Conservation (phyloP, 768 basidiomycete species). For the Trametes meyenii region DNA sequence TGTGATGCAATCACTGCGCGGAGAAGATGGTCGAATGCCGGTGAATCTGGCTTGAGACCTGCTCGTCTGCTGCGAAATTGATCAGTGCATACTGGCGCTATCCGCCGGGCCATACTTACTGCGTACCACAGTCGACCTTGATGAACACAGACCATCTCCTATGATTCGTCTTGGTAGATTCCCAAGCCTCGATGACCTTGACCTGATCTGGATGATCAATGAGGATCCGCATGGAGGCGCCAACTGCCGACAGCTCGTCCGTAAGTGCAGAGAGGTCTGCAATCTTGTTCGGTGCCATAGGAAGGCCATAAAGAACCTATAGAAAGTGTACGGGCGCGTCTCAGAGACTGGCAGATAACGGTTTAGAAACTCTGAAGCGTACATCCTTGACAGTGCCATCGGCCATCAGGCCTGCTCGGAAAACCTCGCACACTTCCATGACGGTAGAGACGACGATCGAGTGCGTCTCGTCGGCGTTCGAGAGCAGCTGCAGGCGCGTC, state of each 20-base stretch:
- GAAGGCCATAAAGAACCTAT: constrained; percentile 83
- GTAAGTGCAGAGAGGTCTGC: constrained; percentile 65
- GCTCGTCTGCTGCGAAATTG: constrained; percentile 58
- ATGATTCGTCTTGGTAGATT: constrained; percentile 41
- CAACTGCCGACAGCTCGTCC: constrained; percentile 54
- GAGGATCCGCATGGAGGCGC: constrained; percentile 66
- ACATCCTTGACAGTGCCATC: constrained; percentile 82
- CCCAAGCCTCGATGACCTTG: constrained; percentile 62
- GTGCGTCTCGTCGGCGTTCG: constrained; percentile 52
- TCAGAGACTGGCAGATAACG: constrained; percentile 2
- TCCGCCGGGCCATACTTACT: constrained; percentile 48
- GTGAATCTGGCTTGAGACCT: constrained; percentile 58
- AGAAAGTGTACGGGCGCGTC: not conserved
- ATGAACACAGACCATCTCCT: constrained; percentile 77
- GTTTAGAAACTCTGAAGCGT: constrained; percentile 31
- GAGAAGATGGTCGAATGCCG: constrained; percentile 59
- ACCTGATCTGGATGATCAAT: constrained; percentile 80
- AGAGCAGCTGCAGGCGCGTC: constrained; percentile 65
- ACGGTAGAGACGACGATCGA: constrained; percentile 82
- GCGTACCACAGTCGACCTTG: constrained; percentile 77
- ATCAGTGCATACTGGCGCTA: constrained; percentile 18
- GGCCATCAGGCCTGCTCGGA: constrained; percentile 64
- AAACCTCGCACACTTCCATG: constrained; percentile 79
- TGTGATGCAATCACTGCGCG: constrained; percentile 53
- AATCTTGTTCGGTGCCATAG: constrained; percentile 70